phyloP scores from a whole-genome alignment of 2,329 filamentous ascomycete species.

The Apiospora marii region DNA sequence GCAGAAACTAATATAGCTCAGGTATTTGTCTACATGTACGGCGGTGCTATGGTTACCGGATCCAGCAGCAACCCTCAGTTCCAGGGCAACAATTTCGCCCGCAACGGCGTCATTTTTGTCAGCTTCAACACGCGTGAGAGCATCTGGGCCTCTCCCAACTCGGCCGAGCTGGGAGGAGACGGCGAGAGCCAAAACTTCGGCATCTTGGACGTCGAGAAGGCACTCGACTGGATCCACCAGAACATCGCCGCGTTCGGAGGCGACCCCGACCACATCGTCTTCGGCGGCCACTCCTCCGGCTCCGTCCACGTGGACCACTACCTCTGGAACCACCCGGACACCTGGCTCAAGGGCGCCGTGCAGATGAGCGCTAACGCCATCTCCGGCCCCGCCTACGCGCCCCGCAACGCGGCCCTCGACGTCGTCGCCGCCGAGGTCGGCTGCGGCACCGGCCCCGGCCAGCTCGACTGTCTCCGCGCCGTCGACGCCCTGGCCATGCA shows the following conservation, averaged over 20 bases:
- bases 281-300: constrained; percentile 51
- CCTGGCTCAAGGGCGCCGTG: constrained; percentile 47
- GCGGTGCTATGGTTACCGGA: constrained; percentile 52
- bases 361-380: constrained; percentile 53
- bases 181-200: constrained; percentile 41
- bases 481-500: constrained; percentile 41
- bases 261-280: constrained; percentile 53
- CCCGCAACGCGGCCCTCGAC: constrained; percentile 46
- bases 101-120: constrained; percentile 47
- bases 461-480: constrained; percentile 48
- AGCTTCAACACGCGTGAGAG: constrained; percentile 52
- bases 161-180: constrained; percentile 42
- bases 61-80: constrained; percentile 50
- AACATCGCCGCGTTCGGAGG: constrained; percentile 53
- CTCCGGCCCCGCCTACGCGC: constrained; percentile 50
- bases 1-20: constrained; percentile 28
- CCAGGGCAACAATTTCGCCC: constrained; percentile 46
- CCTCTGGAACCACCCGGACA: constrained; percentile 49
- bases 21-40: constrained; percentile 54
- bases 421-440: constrained; percentile 47
- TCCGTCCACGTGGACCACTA: constrained; percentile 50
- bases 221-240: constrained; percentile 49
- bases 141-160: constrained; percentile 53
- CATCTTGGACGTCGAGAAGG: constrained; percentile 47
- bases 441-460: constrained; percentile 42